Percentiles rank a stretch among this genome's conserved stretches.
These are phyloP conservation scores for Nakazawaea ambrosiae DNA, from an alignment of 805 yeast species.

Conservation along the genomic window DNA sequence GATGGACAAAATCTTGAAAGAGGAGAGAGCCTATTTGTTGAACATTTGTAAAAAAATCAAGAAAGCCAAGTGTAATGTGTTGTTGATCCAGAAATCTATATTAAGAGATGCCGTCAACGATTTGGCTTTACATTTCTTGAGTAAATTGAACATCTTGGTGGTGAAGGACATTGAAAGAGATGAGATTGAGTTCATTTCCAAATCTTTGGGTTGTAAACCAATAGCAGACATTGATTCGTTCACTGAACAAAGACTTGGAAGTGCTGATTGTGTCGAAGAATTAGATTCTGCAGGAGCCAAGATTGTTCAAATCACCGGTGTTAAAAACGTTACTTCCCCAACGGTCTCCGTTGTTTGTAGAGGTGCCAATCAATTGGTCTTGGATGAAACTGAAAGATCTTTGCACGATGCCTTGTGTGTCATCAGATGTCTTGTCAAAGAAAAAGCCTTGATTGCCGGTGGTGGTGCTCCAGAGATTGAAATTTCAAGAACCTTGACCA, in stretches of 20 bases:
- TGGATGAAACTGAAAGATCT: slow-evolving; percentile 97
- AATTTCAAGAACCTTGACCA: slow-evolving; percentile 64
- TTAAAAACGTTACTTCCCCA: slow-evolving; percentile 47
- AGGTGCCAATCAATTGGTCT: slow-evolving; percentile 85
- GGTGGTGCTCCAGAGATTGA: slow-evolving; percentile 99
- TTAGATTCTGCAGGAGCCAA: slow-evolving; percentile 83
- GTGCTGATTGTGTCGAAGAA: slow-evolving; percentile 91
- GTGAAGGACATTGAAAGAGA: slow-evolving; percentile 94
- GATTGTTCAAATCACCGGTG: slow-evolving; percentile 82
- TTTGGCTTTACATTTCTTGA: slow-evolving; percentile 86
- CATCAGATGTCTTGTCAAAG: slow-evolving; percentile 78
- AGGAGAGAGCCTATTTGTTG: slow-evolving; percentile 91
- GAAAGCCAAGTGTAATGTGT: slow-evolving; percentile 92
- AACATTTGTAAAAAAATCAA: slow-evolving; percentile 95
- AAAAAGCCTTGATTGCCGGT: slow-evolving; percentile 89
- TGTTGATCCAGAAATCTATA: slow-evolving; percentile 87
- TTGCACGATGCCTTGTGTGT: slow-evolving; percentile 97
- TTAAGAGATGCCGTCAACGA: slow-evolving; percentile 93
- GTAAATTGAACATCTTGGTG: slow-evolving; percentile 90
- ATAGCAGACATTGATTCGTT: slow-evolving; percentile 93
- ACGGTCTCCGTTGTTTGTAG: slow-evolving; percentile 89
- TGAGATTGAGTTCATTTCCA: slow-evolving; percentile 83
- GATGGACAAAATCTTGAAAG: slow-evolving; percentile 97
- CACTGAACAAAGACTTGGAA: slow-evolving; percentile 86
- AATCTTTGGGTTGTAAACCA: slow-evolving; percentile 89